Base-by-base conservation (phyloP, 2,329 filamentous ascomycete genomes). In the Rhinocladiella similis region DNA sequence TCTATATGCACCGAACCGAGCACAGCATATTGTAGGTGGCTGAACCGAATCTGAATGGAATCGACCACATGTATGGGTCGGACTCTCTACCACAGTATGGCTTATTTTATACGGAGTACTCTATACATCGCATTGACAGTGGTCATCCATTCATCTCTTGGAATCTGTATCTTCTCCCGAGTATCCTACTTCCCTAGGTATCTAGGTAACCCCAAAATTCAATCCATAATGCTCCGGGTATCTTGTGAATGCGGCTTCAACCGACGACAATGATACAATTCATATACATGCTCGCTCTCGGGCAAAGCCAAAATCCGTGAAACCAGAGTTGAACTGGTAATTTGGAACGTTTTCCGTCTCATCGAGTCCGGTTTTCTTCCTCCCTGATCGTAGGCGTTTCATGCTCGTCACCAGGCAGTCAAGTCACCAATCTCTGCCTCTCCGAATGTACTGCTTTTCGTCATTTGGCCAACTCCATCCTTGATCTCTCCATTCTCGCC, bases 381-480 rank as follows among this genome's bases (percentile, higher is more conserved):
- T 9, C 29, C 47, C 29, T 10, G 16, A n/a, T 27, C 20, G 33
- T 12, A 45, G 19, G 18, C 18, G 20, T 55, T 46, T 20, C 36
- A 20, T 29, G 19, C 14, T n/a, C 12, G 10, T 51, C 60, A 66
- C 63, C 63, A 66, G 22, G 62, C 63, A 22, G 63, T 66, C 56
- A 66, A 96, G 70, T 97, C 94, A 59, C 93, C 93, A 18, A 97
- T 91, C 74, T 97, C 94, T 1, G 91, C 92, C 75, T 97, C 92
- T 14, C 93, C 92, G 77, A 97, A 96, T 0, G 90, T 94, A 73
- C 91, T 96, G 54, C 83, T 91, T 78, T 96, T 96, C 16, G 84
- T 90, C 60, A 92, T 73, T 65, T 83, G 76, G 14, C 85, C 85
- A 60, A 81, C 75, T 36, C 74, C 75, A 49, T 81, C 59, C 75